phyloP scores from a whole-genome alignment of 2,329 filamentous ascomycete species.

The Apiospora arundinis region DNA sequence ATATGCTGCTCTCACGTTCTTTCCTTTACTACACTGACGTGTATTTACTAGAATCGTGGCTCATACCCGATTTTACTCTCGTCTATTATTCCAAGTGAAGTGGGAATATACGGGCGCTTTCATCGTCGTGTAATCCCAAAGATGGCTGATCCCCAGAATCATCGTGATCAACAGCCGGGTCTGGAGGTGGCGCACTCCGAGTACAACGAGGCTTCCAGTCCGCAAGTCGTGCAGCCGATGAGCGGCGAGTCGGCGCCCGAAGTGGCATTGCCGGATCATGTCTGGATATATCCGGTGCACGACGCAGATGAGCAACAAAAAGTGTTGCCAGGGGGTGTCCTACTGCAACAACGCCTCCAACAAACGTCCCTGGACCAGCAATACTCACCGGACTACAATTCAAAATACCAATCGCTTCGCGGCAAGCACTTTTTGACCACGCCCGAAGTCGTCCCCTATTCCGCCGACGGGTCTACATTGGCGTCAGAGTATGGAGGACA shows the following conservation, averaged over 20 bases:
- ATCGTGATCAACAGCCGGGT: neutral
- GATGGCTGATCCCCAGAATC: neutral
- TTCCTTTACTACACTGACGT: neutral
- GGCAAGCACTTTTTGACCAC: conserved; percentile 1
- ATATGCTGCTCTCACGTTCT: neutral
- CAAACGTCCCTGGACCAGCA: neutral
- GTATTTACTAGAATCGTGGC: neutral
- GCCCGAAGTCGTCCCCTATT: neutral
- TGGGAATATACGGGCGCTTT: neutral
- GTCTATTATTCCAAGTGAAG: neutral
- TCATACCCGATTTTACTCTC: neutral
- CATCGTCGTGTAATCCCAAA: neutral
- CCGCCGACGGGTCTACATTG: neutral
- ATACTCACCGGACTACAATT: neutral
- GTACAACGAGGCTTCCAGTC: neutral
- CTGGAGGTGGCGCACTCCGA: neutral
- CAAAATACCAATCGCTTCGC: neutral
- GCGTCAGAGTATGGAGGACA: neutral
- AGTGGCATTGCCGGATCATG: neutral
- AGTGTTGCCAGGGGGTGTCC: neutral
- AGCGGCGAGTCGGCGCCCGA: neutral
- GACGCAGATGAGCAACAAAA: conserved; percentile 14
- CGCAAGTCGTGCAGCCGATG: neutral
- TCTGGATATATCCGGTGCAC: conserved; percentile 3
- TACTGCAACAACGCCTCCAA: neutral